A percentile compares a stretch with the other conserved stretches of the same genome.
Evolutionary conservation across 352 stramenopile genomes (phyloP).

Genomic region (Phytophthora cajani): DNA sequence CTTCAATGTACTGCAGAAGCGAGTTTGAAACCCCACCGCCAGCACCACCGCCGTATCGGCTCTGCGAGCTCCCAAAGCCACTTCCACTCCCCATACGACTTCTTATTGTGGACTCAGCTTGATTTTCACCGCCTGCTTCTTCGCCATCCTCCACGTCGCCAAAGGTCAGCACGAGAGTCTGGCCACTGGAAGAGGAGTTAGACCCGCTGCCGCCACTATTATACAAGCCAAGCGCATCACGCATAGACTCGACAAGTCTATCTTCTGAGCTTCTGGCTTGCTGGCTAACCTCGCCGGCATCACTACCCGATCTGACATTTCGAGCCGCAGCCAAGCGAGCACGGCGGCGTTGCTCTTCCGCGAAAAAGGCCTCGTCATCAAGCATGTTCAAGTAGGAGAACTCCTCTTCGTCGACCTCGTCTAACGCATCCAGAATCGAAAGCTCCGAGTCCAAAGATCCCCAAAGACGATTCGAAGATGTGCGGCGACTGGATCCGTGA

Average conservation of each 20-base stretch:
- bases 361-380: constrained; percentile 68
- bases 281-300: constrained; percentile 19
- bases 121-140: constrained; percentile 18
- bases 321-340: constrained; percentile 34
- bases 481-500: constrained; percentile 39
- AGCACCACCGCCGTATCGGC: constrained; percentile 13
- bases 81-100: constrained; percentile 16
- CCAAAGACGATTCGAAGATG: constrained; percentile 59
- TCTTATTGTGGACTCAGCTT: constrained; percentile 5
- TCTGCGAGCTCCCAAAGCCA: constrained; percentile 17
- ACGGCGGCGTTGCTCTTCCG: constrained; percentile 62
- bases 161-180: constrained; percentile 54
- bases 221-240: constrained; percentile 42
- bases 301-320: constrained; percentile 22
- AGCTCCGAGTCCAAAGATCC: constrained; percentile 76
- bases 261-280: constrained; percentile 31
- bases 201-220: constrained; percentile 17
- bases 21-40: constrained; percentile 38
- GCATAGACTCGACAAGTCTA: constrained; percentile 49
- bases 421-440: constrained; percentile 72
- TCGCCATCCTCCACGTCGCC: constrained; percentile 40
- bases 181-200: constrained; percentile 23
- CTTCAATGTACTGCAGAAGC: constrained; percentile 67
- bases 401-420: constrained; percentile 86
- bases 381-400: constrained; percentile 84